Evolutionary conservation across 176 grass and related monocot species (phyloP), one percentile per base, ranked within the genome.

Genomic region (Triticum aestivum): DNA sequence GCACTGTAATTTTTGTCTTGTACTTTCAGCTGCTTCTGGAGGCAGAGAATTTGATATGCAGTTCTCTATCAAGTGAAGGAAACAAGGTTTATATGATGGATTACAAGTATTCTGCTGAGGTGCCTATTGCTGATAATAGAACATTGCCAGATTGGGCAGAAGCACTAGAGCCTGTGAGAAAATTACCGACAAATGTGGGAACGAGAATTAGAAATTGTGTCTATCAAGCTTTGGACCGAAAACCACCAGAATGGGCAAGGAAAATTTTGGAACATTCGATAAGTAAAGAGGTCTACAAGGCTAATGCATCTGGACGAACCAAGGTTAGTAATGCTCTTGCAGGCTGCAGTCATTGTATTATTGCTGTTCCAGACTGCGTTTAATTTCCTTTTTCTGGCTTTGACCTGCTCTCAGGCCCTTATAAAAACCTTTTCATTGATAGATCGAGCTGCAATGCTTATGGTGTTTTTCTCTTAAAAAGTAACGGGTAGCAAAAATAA

Each of bases 141-240:
- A 84, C 65, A 37, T 82, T 98, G 82, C 97, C 97, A 72, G 90
- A 96, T 83, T 98, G 97, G 97, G 97, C 94, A 82, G 83, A 94
- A 79, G 87, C 90, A 67, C 56, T 98, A 77, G 97, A 98, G 82
- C 92, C 90, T 78, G 97, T 98, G 78, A 92, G 86, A 86, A 98
- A 98, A 84, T 85, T 98, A 45, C 97, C 97, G 23, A 98, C 94
- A 67, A 98, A 98, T 92, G 97, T 98, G 39, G 97, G 97, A 71
- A 98, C 97, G 35, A 91, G 97, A 91, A 98, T 98, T 47, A 96
- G 97, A 91, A 98, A 94, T 80, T 98, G 97, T n/a, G 89, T 98
- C 77, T 93, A 91, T 83, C 84, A 94, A 87, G 84, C 94, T 62
- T 84, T 98, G 75, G 92, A 94, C 14, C 89, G 33, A 82, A 91